phyloP scores from a whole-genome alignment of 2,329 filamentous ascomycete genomes.

The Zymoseptoria crescenta region DNA sequence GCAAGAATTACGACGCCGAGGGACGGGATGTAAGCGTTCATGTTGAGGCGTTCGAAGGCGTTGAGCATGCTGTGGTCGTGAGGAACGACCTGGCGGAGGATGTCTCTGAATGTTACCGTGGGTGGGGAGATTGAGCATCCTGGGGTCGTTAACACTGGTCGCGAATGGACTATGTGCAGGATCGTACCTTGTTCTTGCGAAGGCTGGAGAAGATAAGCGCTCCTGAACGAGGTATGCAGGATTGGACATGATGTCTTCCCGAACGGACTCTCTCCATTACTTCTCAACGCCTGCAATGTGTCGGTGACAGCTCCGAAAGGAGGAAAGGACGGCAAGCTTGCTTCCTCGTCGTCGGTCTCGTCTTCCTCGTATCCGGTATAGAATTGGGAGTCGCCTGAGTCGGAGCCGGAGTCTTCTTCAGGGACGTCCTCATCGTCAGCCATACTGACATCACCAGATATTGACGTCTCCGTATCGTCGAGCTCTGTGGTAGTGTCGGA shows the following conservation, averaged over 20 bases:
- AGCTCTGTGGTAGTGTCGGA: not conserved
- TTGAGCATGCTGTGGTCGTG: slow-evolving; percentile 22
- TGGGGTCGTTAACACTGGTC: not conserved
- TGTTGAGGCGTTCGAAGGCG: slow-evolving; percentile 49
- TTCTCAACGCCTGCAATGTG: not conserved
- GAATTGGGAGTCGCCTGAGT: slow-evolving; percentile 6
- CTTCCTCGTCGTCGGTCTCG: slow-evolving; percentile 20
- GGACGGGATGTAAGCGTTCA: slow-evolving; percentile 58
- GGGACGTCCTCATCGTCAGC: not conserved
- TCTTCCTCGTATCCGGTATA: slow-evolving; percentile 4
- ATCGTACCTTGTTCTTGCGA: slow-evolving; percentile 6
- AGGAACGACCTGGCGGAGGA: slow-evolving; percentile 27
- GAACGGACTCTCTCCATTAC: not conserved
- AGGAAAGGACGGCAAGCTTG: slow-evolving; percentile 17
- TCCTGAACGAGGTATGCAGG: slow-evolving; percentile 34
- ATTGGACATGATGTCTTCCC: slow-evolving; percentile 29
- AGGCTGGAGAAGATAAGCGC: slow-evolving; percentile 39
- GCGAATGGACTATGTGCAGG: not conserved
- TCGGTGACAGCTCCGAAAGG: not conserved
- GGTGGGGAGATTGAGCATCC: slow-evolving; percentile 16
- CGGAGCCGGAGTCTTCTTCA: slow-evolving; percentile 1
- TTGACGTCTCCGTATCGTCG: not conserved
- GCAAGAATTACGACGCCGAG: slow-evolving; percentile 62
- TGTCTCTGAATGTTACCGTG: slow-evolving; percentile 32
- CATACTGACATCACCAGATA: not conserved